phyloP scores from a whole-genome alignment of 805 yeast genomes.

The Candida silvicultrix region DNA sequence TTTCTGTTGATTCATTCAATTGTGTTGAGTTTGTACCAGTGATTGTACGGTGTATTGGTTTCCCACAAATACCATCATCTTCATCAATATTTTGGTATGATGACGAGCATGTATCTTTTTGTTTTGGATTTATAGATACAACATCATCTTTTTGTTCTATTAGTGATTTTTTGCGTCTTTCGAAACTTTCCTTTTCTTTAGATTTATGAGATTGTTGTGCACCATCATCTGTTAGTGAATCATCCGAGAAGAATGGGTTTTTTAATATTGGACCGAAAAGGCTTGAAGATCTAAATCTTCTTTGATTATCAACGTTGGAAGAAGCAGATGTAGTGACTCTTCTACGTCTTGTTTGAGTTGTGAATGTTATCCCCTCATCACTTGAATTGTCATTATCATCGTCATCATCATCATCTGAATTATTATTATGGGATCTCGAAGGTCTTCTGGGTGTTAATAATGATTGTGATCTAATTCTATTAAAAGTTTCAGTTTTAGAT shows the following conservation, averaged over 20 bases:
- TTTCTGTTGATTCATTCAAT: not conserved
- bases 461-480: slow-evolving; percentile 18
- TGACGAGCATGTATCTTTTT: slow-evolving; percentile 3
- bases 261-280: slow-evolving; percentile 19
- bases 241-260: slow-evolving; percentile 17
- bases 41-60: not conserved
- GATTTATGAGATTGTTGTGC: not conserved
- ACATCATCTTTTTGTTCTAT: slow-evolving; percentile 8
- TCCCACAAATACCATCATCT: slow-evolving; percentile 16
- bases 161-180: not conserved
- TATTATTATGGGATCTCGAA: not conserved
- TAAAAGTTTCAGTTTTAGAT: slow-evolving; percentile 7
- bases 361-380: slow-evolving; percentile 22
- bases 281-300: slow-evolving; percentile 21
- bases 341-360: slow-evolving; percentile 12
- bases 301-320: slow-evolving; percentile 4
- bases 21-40: not conserved
- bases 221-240: not conserved
- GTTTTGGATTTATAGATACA: slow-evolving; percentile 3
- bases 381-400: slow-evolving; percentile 14
- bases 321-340: not conserved
- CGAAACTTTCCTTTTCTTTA: not conserved
- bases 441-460: slow-evolving; percentile 9
- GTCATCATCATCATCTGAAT: slow-evolving; percentile 2
- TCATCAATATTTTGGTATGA: slow-evolving; percentile 20